phyloP scores from a whole-genome alignment of 768 basidiomycete species.

The Peribolospora baueri region DNA sequence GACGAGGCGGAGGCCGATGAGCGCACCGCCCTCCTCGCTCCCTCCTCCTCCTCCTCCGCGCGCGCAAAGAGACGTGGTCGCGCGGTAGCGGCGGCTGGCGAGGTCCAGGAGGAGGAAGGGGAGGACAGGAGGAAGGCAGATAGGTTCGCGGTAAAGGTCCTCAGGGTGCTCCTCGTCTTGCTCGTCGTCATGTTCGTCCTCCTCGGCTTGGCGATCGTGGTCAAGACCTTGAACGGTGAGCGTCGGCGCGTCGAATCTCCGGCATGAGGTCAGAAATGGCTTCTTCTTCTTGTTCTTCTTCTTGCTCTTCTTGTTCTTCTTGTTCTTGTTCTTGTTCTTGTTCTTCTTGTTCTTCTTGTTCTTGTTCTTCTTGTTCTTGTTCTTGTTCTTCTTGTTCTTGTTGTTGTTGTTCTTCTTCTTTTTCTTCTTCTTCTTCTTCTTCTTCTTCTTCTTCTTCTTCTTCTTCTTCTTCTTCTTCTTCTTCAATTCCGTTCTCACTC shows the following conservation, averaged over 20 bases:
- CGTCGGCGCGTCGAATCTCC: neutral
- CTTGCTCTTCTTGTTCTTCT: no score
- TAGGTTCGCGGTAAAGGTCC: neutral
- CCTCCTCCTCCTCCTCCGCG: neutral
- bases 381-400: neutral
- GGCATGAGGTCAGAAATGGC: neutral
- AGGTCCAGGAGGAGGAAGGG: neutral
- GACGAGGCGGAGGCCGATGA: neutral
- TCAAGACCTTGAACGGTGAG: conserved; percentile 5
- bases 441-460: neutral
- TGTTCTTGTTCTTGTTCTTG: neutral
- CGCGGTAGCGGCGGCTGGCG: neutral
- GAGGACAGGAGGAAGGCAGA: neutral
- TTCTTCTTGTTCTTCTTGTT: neutral
- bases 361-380: neutral
- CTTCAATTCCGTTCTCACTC: neutral
- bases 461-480: neutral
- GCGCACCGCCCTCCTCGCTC: neutral
- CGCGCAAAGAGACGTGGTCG: neutral
- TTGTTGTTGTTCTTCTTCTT: no score
- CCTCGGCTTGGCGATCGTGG: conserved; percentile 1
- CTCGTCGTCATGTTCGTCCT: neutral
- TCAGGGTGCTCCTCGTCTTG: neutral
- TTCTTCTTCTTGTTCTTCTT: neutral
- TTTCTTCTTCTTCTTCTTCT: neutral